A percentile compares a stretch with the other conserved stretches of the same genome.
These are phyloP conservation scores for Tetrahymena elliotti DNA, from an alignment of 73 alveolate genomes.

Conservation along the genomic window DNA sequence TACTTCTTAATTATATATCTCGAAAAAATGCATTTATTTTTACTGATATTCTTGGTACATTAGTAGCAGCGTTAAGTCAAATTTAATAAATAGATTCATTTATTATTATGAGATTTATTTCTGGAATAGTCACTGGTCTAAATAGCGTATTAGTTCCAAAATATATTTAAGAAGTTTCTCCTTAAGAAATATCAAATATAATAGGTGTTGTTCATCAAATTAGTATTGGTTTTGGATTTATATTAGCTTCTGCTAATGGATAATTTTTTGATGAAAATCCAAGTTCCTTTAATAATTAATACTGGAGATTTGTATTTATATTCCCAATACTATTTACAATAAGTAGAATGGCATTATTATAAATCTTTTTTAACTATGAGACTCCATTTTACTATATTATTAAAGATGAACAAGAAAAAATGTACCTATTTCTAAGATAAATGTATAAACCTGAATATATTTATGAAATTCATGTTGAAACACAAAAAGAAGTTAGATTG, in stretches of 20 bases:
- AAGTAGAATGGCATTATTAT: no score
- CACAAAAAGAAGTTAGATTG: background rate
- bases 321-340: background rate
- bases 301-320: background rate
- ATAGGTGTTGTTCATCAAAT: background rate
- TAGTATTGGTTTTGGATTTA: background rate
- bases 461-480: no score
- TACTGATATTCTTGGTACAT: background rate
- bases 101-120: background rate
- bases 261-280: background rate
- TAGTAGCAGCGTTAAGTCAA: background rate
- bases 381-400: background rate
- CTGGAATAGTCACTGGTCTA: background rate
- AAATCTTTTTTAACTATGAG: background rate
- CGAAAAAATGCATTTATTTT: background rate
- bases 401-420: background rate
- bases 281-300: background rate
- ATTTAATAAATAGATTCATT: no score
- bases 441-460: background rate
- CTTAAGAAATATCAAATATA: background rate
- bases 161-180: background rate
- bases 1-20: background rate
- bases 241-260: background rate
- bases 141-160: background rate
- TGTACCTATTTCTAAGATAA: background rate